Conservation (phyloP, 2,329 filamentous ascomycete species). For the Curvularia sp. region DNA sequence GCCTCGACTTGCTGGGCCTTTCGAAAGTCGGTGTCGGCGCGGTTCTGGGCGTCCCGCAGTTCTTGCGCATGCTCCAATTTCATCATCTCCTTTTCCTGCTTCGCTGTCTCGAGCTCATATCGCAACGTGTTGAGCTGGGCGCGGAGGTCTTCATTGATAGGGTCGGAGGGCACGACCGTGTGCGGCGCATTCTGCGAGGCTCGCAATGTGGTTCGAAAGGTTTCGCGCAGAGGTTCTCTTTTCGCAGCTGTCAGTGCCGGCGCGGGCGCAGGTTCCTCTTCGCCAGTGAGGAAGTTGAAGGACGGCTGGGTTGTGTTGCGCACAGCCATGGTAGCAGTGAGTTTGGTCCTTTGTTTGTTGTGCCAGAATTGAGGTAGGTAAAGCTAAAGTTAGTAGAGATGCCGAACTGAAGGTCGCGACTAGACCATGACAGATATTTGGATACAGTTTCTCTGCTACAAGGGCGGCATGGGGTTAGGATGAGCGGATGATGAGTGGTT, state of each 20-base stretch:
- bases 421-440: slow-evolving; percentile 5
- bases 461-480: neutral
- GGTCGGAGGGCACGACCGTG: slow-evolving; percentile 50
- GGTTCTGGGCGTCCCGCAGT: slow-evolving; percentile 77
- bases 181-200: slow-evolving; percentile 52
- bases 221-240: slow-evolving; percentile 53
- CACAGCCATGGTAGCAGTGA: slow-evolving; percentile 32
- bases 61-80: slow-evolving; percentile 83
- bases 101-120: slow-evolving; percentile 85
- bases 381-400: neutral
- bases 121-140: slow-evolving; percentile 86
- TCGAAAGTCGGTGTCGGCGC: slow-evolving; percentile 86
- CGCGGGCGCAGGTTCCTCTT: slow-evolving; percentile 43
- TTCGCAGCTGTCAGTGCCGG: slow-evolving; percentile 39
- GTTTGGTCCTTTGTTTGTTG: slow-evolving; percentile 26
- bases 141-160: slow-evolving; percentile 77
- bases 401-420: neutral
- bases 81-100: slow-evolving; percentile 85
- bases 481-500: neutral
- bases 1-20: slow-evolving; percentile 66
- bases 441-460: neutral
- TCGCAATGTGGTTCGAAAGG: slow-evolving; percentile 50
- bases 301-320: slow-evolving; percentile 53
- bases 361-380: neutral
- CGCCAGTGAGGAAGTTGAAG: slow-evolving; percentile 60